Evolutionary conservation across 345 rosid genomes (phyloP), one percentile per base, ranked within the genome.

Genomic region (Rhizophora mangle): DNA sequence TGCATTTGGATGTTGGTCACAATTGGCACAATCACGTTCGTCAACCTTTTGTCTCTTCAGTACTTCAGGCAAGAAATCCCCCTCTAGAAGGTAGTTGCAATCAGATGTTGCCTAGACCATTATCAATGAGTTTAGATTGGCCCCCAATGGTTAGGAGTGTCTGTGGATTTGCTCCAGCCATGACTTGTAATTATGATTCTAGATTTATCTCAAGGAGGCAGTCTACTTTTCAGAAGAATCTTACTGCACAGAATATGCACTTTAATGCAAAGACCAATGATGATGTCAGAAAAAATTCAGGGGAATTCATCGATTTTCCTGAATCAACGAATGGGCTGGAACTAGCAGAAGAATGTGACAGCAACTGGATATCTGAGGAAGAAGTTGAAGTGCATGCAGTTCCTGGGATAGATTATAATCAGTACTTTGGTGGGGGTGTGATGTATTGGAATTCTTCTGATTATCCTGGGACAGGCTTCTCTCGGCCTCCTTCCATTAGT

Each of bases 371-470:
- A 77, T 87, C 95, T 52, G 98, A 94, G 76, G 98, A 94, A 82
- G 98, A 94, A 72, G 66, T 83, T 71, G 98, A 94, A 84, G 82
- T 89, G 73, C 97, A 83, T 72, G 82, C 84, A 24, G 87, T 93
- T 72, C 79, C 98, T 68, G 97, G 93, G 65, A 81, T 85, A 71
- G 98, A 94, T 82, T 94, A 91, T 79, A 94, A 85, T 81, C 93
- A 94, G 62, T 86, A 88, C 69, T 94, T 94, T 71, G 98, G 98
- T 76, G 98, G 97, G 29, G 97, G 98, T 80, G 91, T 89, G 60
- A 94, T 94, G 98, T 94, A 94, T 74, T 94, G 98, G 98, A 81
- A 94, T 82, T 86, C 97, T 81, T 89, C 96, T 53, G 98, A 94
- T 76, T 83, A 82, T 78, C 86, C 85, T 24, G 96, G 91, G 65